Base-by-base conservation (phyloP, 106 monocot genomes). In the Acorus gramineus region DNA sequence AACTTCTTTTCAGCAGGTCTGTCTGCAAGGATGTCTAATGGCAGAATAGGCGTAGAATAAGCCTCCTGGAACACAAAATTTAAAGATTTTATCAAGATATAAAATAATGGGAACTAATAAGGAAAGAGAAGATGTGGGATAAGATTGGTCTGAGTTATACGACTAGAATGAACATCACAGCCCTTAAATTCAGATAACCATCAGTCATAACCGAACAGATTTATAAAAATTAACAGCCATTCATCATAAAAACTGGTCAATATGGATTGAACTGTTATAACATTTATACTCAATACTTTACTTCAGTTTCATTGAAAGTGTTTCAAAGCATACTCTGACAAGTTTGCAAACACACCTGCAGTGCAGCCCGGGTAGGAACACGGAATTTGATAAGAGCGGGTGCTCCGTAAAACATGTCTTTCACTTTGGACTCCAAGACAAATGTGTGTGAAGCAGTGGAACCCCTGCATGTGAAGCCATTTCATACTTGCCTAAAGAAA, bases 1-100 rank as follows among this genome's bases (percentile, higher is more conserved):
- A 88, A 78, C 74, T 83, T 88, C 81, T 88, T 91, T 48, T 77
- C 82, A 7, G 85, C 85, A 69, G 85, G 88, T 53, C 76, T 85
- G 53, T 91, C 91, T n/a, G 91, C 91, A 59, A 98, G 87, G 68
- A 98, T 81, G 68, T 98, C 96, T 8, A 98, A 60, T 43, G 88
- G 87, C 64, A 77, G 69, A 59, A 91, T 68, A 12, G 96, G 91
- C 6, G 90, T 91, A 7, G 91, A 88, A 47, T 81, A 83, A 4
- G 96, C 96, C 79, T 88, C 91, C 96, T 98, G 56, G 4, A 82
- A 52, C 28, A 54, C 8, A n/a, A 45, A 73, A 56, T 74, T 42
- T 60, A 61, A 13, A 28, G 28, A 28, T 28, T 28, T 28, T 28
- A 28, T 28, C 28, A 28, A 28, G 28, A 28, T 28, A 28, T 28